These are phyloP conservation scores for Neurospora intermedia DNA, from an alignment of 495 filamentous ascomycete species.

Conservation along the genomic window DNA sequence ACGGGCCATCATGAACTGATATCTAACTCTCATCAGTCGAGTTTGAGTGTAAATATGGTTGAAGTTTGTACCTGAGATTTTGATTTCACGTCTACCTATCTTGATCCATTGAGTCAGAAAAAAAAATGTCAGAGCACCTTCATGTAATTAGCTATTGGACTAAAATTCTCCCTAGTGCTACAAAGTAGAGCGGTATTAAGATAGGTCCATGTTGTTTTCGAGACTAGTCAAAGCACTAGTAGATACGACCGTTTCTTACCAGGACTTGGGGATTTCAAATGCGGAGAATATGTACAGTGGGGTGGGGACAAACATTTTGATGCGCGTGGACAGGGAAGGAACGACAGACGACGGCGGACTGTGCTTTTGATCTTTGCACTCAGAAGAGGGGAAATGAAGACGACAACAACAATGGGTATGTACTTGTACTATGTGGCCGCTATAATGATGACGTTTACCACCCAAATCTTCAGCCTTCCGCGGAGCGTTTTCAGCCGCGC, in stretches of 20 bases:
- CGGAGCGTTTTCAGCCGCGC: background rate
- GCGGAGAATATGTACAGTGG: background rate
- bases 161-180: background rate
- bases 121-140: background rate
- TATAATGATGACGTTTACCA: background rate
- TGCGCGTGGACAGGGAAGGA: background rate
- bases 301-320: background rate
- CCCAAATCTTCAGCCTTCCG: background rate
- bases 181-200: background rate
- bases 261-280: background rate
- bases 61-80: background rate
- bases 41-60: background rate
- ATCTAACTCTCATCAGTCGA: background rate
- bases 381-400: background rate
- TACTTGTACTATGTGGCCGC: background rate
- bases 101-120: background rate
- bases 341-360: background rate
- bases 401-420: background rate
- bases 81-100: background rate
- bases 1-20: background rate
- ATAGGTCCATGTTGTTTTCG: background rate
- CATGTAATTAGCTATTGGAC: background rate
- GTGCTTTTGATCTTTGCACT: background rate
- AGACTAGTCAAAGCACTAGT: background rate
- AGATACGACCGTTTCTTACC: background rate